Conservation (phyloP, 768 basidiomycete species). For the Pleurotus platypus region DNA sequence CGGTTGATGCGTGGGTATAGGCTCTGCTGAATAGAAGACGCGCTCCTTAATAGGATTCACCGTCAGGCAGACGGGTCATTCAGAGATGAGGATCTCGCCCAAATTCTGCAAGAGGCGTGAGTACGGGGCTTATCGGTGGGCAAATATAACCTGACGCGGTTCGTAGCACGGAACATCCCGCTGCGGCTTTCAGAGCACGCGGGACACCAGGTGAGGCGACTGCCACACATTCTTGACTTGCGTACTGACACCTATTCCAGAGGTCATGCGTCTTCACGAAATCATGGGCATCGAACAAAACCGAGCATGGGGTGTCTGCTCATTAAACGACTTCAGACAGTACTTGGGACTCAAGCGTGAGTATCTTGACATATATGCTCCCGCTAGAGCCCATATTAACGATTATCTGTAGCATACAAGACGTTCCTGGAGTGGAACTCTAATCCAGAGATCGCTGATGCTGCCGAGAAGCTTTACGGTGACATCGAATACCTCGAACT, state of each 20-base stretch:
- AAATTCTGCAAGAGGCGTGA: constrained; percentile 63
- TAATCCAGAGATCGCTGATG: constrained; percentile 58
- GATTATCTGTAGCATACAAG: constrained; percentile 46
- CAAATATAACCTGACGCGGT: constrained; percentile 5
- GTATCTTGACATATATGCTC: constrained; percentile 12
- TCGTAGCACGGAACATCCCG: constrained; percentile 64
- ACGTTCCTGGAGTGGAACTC: constrained; percentile 84
- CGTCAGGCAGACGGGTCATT: constrained; percentile 62
- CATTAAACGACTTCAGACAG: constrained; percentile 79
- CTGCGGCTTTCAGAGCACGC: constrained; percentile 71
- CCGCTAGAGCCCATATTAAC: background rate
- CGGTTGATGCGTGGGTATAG: background rate
- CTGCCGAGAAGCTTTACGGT: constrained; percentile 77
- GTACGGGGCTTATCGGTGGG: constrained; percentile 19
- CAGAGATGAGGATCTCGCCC: constrained; percentile 68
- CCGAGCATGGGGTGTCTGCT: constrained; percentile 77
- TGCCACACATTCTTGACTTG: background rate
- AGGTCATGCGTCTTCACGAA: constrained; percentile 73
- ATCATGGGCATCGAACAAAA: constrained; percentile 82
- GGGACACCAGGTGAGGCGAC: constrained; percentile 53
- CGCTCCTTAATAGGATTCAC: constrained; percentile 39
- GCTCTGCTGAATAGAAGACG: background rate
- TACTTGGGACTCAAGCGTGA: constrained; percentile 76
- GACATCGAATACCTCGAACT: constrained; percentile 75
- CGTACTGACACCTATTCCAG: constrained; percentile 11